Conservation (phyloP, 164 flowering plant species). For the Tetrastigma voinierianum region DNA sequence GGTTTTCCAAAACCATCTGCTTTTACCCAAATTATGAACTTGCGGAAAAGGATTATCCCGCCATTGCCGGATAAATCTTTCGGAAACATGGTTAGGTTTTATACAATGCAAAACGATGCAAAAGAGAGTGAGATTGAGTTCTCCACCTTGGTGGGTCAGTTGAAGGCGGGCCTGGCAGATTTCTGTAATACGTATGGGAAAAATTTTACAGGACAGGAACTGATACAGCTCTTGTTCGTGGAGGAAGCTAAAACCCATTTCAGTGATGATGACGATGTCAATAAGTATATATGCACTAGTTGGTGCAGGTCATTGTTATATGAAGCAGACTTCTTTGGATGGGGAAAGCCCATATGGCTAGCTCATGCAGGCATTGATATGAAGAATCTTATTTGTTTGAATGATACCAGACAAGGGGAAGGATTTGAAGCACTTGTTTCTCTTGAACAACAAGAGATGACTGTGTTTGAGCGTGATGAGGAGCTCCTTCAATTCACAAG, state of each 20-base stretch:
- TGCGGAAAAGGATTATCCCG: not conserved
- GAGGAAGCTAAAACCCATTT: not conserved
- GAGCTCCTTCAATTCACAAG: not conserved
- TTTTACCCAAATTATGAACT: conserved; percentile 13
- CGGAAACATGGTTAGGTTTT: not conserved
- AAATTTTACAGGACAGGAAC: not conserved
- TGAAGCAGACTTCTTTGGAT: conserved; percentile 5
- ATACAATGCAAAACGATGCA: too few species aligned
- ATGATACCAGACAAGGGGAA: not conserved
- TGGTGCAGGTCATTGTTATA: not conserved
- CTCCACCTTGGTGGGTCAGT: not conserved
- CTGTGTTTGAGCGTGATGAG: not conserved
- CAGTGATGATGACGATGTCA: not conserved
- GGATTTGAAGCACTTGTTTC: conserved; percentile 7
- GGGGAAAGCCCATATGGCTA: conserved; percentile 8
- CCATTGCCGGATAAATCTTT: not conserved
- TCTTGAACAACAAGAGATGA: conserved; percentile 6
- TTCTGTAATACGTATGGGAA: not conserved
- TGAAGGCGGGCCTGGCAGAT: not conserved
- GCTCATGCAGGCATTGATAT: not conserved
- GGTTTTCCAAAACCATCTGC: not conserved
- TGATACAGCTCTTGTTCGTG: not conserved
- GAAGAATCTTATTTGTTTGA: not conserved
- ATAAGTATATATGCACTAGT: not conserved
- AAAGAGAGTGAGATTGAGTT: not conserved